These are phyloP conservation scores for Drosera capensis DNA, from an alignment of 148 eudicot species.

Conservation along the genomic window DNA sequence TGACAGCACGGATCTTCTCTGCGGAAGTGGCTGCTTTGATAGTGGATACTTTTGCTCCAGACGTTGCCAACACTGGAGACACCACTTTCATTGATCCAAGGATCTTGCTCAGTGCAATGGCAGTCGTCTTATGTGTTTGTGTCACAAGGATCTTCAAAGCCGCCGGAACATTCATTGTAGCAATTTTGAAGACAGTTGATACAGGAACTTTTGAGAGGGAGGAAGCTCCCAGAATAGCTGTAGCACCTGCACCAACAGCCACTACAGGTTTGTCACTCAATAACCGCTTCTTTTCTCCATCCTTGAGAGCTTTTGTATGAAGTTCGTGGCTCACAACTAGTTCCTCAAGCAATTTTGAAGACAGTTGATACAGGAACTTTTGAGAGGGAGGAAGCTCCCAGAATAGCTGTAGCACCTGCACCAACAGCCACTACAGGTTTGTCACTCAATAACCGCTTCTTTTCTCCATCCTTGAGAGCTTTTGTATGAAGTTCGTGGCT, in stretches of 20 bases:
- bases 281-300: slow-evolving; percentile 18
- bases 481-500: too few relatives aligned
- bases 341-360: too few relatives aligned
- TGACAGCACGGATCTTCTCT: slow-evolving; percentile 57
- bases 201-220: slow-evolving; percentile 72
- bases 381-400: too few relatives aligned
- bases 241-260: slow-evolving; percentile 91
- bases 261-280: slow-evolving; percentile 56
- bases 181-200: slow-evolving; percentile 48
- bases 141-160: slow-evolving; percentile 49
- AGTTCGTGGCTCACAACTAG: slow-evolving; percentile 18
- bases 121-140: slow-evolving; percentile 48
- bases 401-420: too few relatives aligned
- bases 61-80: slow-evolving; percentile 38
- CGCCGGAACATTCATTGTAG: slow-evolving; percentile 47
- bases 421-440: too few relatives aligned
- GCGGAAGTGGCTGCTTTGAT: slow-evolving; percentile 68
- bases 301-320: slow-evolving; percentile 15
- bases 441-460: too few relatives aligned
- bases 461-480: too few relatives aligned
- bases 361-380: too few relatives aligned
- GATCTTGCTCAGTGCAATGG: slow-evolving; percentile 39
- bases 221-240: slow-evolving; percentile 77
- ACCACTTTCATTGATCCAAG: slow-evolving; percentile 53
- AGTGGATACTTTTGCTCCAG: slow-evolving; percentile 45